Evolutionary conservation across 345 rosid species (phyloP).

Genomic region (Murraya koenigii): DNA sequence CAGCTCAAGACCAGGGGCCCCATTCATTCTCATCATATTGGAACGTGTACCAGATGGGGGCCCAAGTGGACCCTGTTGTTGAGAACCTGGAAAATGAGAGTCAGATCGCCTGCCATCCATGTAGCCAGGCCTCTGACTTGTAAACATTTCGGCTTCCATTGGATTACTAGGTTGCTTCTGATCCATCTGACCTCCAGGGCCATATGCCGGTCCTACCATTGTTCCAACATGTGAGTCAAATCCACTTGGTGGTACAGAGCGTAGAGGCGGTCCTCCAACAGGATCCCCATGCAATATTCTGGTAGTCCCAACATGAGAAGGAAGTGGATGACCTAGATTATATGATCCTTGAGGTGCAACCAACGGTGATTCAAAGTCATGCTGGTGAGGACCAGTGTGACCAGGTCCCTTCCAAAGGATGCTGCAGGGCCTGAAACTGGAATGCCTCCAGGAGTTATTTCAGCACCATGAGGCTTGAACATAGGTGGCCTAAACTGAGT

Average conservation of each 20-base stretch:
- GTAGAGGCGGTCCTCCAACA: conserved; percentile 12
- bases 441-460: conserved; percentile 25
- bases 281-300: conserved; percentile 29
- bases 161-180: conserved; percentile 20
- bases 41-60: conserved; percentile 26
- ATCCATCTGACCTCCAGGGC: conserved; percentile 21
- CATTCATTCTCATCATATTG: conserved; percentile 34
- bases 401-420: conserved; percentile 34
- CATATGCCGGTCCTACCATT: conserved; percentile 23
- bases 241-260: conserved; percentile 9
- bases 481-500: conserved; percentile 33
- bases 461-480: conserved; percentile 33
- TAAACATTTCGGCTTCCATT: conserved; percentile 27
- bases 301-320: conserved; percentile 11
- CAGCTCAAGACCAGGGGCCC: conserved; percentile 29
- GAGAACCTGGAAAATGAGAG: conserved; percentile 15
- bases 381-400: conserved; percentile 29
- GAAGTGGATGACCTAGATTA: conserved; percentile 23
- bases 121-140: conserved; percentile 29
- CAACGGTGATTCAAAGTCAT: conserved; percentile 8
- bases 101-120: conserved; percentile 36
- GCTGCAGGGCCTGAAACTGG: conserved; percentile 31
- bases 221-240: conserved; percentile 25
- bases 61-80: conserved; percentile 24
- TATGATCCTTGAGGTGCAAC: conserved; percentile 31